Evolutionary conservation across 1,284 basidiomycete genomes (phyloP), one percentile per base, ranked within the genome.

Genomic region (Pseudozyma hubeiensis): DNA sequence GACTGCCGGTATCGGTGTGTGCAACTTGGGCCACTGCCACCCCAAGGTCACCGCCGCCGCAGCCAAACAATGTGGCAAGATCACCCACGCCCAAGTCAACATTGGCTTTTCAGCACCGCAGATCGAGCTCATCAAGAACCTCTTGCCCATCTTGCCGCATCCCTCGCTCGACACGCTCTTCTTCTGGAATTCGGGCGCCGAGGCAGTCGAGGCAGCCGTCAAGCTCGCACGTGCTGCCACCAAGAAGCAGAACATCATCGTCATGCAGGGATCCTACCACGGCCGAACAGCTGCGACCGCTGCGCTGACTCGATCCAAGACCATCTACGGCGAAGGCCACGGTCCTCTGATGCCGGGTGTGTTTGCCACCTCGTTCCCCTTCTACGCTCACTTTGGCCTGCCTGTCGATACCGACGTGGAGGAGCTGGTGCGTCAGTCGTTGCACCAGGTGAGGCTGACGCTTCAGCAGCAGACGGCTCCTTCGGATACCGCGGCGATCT

Each of bases 291-390:
- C 82, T 24, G 93, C 92, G 30, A 91, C 94, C 0, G 92, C 94
- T 89, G 91, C 91, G 1, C 87, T 97, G 31, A 97, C 94, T 14
- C 90, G 89, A 79, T 93, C 91, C 86, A 97, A 97, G 87, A 97
- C 93, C 0, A 87, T 92, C 56, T 97, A 96, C 85, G 91, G 90
- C 49, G 89, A 91, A 72, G 91, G 92, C 5, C 88, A 89, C 65
- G 89, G 89, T 39, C 93, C 92, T 5, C 85, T 94, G 49, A 94
- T 96, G 93, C 92, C 92, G 39, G 93, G 94, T 9, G 91, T 92
- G 5, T 94, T 90, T 86, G 87, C 90, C 0, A 89, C 90, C 8
- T 90, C 93, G 0, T 99, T 90, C 88, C 96, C 95, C 0, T 98
- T 91, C 87, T 97, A 94, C 92, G 93, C 97, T 85, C 92, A 95